Base-by-base conservation (phyloP, 176 grass and related monocot species). In the Triticum dicoccoides region DNA sequence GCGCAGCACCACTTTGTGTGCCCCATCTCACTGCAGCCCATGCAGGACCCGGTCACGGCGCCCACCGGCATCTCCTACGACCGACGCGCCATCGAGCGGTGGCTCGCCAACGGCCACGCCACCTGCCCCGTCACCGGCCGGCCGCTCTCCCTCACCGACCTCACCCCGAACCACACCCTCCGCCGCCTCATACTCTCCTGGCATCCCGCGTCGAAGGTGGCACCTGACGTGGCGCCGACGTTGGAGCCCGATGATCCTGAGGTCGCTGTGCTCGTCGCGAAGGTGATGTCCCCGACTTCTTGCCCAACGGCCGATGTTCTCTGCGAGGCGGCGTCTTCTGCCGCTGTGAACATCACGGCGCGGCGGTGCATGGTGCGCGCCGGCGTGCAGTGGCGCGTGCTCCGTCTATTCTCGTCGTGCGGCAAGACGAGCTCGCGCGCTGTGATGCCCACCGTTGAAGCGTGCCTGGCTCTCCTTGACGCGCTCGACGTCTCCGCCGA, bases 151-250 rank as follows among this genome's bases (percentile, higher is more conserved):
- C 24, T 80, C 76, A 35, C 76, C 33, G 77, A 85, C 72, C 77
- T 94, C 89, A 94, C 92, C 5, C 89, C 89, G 6, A 91, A 94
- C 87, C 92, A 89, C 89, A 91, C 87, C 29, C 92, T 94, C 73
- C 87, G 87, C 6, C 82, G 89, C 54, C 89, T 91, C 13, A 91
- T 91, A 85, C 80, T 85, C 24, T 83, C 84, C 7, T 89, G 86
- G 84, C 24, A 38, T 12, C 17, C 61, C 5, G 17, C 56, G 24
- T 6, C 61, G 4, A 5, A 38, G 20, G 35, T 1, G 1, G 65
- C 20, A 0, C 30, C 80, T 25, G 32, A 30, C 18, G 12, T 2
- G 4, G 8, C 27, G 63, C 51, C 27, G 1, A 14, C 5, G 17
- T 42, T 21, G 80, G 64, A 5, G 11, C 47, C 8, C 45, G 17